Evolutionary conservation across 352 stramenopile genomes (phyloP), one percentile per base, ranked within the genome.

Genomic region (Heterotrichella gracilis): DNA sequence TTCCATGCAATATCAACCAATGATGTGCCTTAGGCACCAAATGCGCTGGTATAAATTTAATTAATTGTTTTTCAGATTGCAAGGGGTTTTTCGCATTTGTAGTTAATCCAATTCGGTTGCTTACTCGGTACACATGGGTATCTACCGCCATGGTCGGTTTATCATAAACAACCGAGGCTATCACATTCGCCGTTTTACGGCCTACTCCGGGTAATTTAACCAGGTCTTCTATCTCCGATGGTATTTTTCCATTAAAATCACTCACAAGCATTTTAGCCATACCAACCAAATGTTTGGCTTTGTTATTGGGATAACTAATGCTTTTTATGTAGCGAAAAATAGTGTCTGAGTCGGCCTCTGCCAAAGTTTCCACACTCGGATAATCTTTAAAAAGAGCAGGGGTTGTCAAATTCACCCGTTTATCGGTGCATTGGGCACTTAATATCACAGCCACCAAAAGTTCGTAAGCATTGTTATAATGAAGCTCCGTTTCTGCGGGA

Each of bases 1-100:
- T 53, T n/a, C 32, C 32, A 53, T 53, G 32, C 32, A 53, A 53
- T 53, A 53, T 53, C 32, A 53, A 53, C 32, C 32, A 53, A 53
- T 53, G 32, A n/a, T 53, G 32, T 53, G 32, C 32, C n/a, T n/a
- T 53, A 17, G 32, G 32, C 32, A 53, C 32, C n/a, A 53, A 53
- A 53, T 53, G 9, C n/a, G 9, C 32, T 17, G 32, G 32, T 17
- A 53, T 53, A 53, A 53, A 53, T 53, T 53, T 53, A 53, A 53
- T 53, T n/a, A 53, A 53, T 53, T 53, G 32, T 53, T 53, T 53
- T 53, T 53, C 32, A 9, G 32, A 53, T 53, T 53, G 32, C 32
- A 53, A 53, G 32, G 32, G 32, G n/a, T 53, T 53, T 53, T 53
- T 53, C n/a, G 32, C 9, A 53, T 53, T 53, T 53, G 32, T 53